These are phyloP conservation scores for Pseudogymnoascus sp. DNA, from an alignment of 2,329 filamentous ascomycete genomes.

Conservation along the genomic window DNA sequence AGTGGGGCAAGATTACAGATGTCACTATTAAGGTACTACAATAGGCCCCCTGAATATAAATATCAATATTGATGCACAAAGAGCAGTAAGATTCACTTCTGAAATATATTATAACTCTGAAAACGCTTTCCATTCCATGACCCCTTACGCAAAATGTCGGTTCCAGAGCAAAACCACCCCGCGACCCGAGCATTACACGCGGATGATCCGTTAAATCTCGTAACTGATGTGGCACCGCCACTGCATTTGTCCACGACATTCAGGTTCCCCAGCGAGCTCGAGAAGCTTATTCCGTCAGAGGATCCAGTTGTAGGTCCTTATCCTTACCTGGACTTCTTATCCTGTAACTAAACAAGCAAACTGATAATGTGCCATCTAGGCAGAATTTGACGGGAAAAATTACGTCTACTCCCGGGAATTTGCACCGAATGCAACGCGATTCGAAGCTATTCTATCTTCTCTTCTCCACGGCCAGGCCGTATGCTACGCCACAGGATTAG, in stretches of 20 bases:
- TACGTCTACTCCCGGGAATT: slow-evolving; percentile 80
- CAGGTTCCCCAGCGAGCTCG: slow-evolving; percentile 66
- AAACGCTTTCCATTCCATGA: background rate
- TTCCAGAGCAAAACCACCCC: background rate
- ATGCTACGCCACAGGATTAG: slow-evolving; percentile 76
- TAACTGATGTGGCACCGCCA: slow-evolving; percentile 76
- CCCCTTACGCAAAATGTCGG: background rate
- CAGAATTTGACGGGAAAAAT: slow-evolving; percentile 38
- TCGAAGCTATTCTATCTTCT: slow-evolving; percentile 72
- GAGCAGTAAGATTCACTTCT: background rate
- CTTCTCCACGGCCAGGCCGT: slow-evolving; percentile 63
- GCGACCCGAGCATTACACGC: slow-evolving; percentile 49
- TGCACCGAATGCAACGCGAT: slow-evolving; percentile 71
- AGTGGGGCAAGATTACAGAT: no score
- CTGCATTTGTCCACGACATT: slow-evolving; percentile 93
- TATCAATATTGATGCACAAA: background rate
- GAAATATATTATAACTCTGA: background rate
- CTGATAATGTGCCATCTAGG: slow-evolving; percentile 27
- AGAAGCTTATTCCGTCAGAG: slow-evolving; percentile 46
- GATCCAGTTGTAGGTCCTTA: slow-evolving; percentile 46
- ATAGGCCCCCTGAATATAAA: background rate
- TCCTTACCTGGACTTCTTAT: background rate
- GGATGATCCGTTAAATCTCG: slow-evolving; percentile 66
- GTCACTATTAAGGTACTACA: background rate
- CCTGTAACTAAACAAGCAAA: slow-evolving; percentile 7